Base-by-base conservation (phyloP, 2,329 filamentous ascomycete genomes). In the Hypoxylon sp. region DNA sequence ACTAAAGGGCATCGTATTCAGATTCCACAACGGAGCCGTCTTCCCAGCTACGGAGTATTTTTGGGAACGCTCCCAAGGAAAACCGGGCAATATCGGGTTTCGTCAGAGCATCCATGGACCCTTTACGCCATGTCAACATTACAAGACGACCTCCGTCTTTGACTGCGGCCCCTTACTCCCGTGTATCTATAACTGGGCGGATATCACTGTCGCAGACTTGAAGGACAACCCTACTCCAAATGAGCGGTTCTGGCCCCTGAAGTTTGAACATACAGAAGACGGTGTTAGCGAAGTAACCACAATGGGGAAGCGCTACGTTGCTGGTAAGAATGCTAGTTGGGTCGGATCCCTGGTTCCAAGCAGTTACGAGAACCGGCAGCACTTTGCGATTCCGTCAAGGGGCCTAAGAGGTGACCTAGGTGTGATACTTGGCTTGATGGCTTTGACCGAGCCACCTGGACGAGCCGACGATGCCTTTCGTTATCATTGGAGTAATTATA, bases 341-440 rank as follows among this genome's bases (percentile, higher is more conserved):
- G 56, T 71, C 5, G 68, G 66, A 16, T 45, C 59, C 11, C 37
- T 73, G 1, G 67, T 73, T 2, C 66, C 66, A 0, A 34, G 29
- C 1, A 58, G 47, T 9, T 71, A 65, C 34, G 50, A 45, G 32
- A 68, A 70, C 39, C 25, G 8, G 3, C 23, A 50, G 1, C 6
- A 14, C 8, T 14, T 32, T 5, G 37, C 39, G 6, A 46, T 29
- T 3, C n/a, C 2, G 1, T 68, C 71, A 5, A 29, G 16, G 6
- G 66, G 66, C 4, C 50, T 73, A 7, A 52, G 57, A 0, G 71
- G 71, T 0, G 46, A 67, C n/a, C 23, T 72, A 19, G 51, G 48
- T 1, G 47, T 63, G 0, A 47, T 73, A 4, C 56, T 73, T 2
- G 71, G 61, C 2, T 61, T 68, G 27, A 71, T 73, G 70, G 70